phyloP scores from a whole-genome alignment of 768 basidiomycete species.

The Boletellus sp. region DNA sequence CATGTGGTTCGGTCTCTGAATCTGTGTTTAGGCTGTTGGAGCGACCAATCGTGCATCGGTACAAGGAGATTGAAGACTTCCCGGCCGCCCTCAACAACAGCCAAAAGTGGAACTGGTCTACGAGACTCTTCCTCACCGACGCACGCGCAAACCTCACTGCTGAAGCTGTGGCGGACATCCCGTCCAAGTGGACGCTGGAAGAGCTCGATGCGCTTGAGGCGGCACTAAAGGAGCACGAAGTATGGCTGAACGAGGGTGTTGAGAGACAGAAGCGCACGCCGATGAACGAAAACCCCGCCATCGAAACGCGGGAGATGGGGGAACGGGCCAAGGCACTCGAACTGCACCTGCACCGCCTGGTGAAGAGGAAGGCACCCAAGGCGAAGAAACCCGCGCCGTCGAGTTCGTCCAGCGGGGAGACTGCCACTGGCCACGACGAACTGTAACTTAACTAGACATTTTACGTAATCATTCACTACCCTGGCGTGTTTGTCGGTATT shows the following conservation, averaged over 20 bases:
- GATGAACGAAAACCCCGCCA: slow-evolving; percentile 78
- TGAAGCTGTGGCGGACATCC: slow-evolving; percentile 55
- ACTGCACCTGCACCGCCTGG: slow-evolving; percentile 63
- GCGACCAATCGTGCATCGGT: slow-evolving; percentile 78
- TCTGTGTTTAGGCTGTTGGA: slow-evolving; percentile 58
- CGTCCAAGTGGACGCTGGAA: slow-evolving; percentile 80
- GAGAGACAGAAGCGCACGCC: slow-evolving; percentile 77
- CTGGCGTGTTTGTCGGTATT: slow-evolving; percentile 30
- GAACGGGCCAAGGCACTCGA: slow-evolving; percentile 78
- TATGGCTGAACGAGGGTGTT: slow-evolving; percentile 79
- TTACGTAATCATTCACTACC: too few species aligned
- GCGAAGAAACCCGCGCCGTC: slow-evolving; percentile 40
- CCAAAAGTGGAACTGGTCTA: slow-evolving; percentile 87
- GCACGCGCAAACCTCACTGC: slow-evolving; percentile 71
- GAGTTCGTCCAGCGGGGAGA: slow-evolving; percentile 8
- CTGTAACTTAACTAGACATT: too few species aligned
- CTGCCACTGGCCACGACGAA: slow-evolving; percentile 29
- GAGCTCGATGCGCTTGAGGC: slow-evolving; percentile 81
- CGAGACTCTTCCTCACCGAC: slow-evolving; percentile 78
- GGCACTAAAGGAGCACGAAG: slow-evolving; percentile 72
- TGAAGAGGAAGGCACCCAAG: slow-evolving; percentile 67
- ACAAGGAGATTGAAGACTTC: slow-evolving; percentile 85
- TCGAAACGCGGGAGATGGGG: slow-evolving; percentile 83
- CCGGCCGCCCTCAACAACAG: slow-evolving; percentile 77
- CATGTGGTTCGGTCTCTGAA: slow-evolving; percentile 1